These are phyloP conservation scores for Spirogloea muscicola DNA, from an alignment of 139 green algal genomes.

Conservation along the genomic window DNA sequence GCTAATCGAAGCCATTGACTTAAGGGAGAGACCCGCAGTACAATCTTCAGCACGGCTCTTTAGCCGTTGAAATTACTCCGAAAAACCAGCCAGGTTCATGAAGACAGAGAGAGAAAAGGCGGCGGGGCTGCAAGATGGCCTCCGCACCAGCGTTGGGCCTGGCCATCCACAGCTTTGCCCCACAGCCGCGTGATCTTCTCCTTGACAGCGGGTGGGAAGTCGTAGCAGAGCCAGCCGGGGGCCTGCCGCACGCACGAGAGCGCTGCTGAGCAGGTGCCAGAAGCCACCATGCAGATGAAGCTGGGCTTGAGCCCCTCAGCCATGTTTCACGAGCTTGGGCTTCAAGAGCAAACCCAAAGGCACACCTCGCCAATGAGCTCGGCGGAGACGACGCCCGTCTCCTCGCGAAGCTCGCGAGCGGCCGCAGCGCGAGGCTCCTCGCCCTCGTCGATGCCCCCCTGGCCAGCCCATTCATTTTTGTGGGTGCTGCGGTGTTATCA, in stretches of 20 bases:
- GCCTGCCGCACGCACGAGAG: neutral
- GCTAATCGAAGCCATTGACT: too few species aligned
- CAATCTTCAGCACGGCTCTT: too few species aligned
- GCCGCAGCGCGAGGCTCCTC: constrained; percentile 25
- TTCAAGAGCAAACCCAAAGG: neutral
- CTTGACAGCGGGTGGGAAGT: constrained; percentile 39
- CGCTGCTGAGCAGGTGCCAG: neutral
- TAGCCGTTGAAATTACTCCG: too few species aligned
- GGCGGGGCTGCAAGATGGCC: too few species aligned
- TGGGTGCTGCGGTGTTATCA: neutral
- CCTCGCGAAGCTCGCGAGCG: constrained; percentile 43
- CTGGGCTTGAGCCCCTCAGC: neutral
- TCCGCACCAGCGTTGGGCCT: constrained; percentile 38
- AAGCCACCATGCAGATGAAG: neutral
- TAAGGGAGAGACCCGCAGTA: too few species aligned
- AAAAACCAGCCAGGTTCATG: too few species aligned
- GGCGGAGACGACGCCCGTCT: constrained; percentile 38
- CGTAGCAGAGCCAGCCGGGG: constrained; percentile 23
- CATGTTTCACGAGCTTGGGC: neutral
- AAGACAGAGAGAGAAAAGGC: too few species aligned
- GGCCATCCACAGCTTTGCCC: constrained; percentile 24
- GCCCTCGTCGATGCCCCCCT: constrained; percentile 45
- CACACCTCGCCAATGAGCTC: constrained; percentile 31
- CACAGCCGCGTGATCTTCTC: constrained; percentile 26
- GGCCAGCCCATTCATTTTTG: neutral